phyloP scores from a whole-genome alignment of 768 basidiomycete genomes.

The Phylloporus arenicola region DNA sequence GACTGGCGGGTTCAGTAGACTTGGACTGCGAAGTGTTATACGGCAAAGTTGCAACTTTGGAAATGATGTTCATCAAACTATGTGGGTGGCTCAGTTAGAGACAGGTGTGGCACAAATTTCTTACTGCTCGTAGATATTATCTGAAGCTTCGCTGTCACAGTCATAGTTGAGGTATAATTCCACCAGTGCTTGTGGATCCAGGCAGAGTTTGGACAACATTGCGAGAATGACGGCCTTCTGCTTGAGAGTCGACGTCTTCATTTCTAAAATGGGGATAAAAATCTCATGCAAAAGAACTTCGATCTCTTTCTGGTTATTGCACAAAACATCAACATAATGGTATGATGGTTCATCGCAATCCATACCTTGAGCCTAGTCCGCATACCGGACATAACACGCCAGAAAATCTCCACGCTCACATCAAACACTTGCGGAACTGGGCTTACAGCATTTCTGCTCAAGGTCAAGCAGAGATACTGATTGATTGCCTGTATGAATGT shows the following conservation, averaged over 20 bases:
- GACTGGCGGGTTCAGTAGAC: slow-evolving; percentile 54
- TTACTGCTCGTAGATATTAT: slow-evolving; percentile 96
- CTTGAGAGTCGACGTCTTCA: slow-evolving; percentile 92
- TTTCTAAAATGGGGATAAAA: slow-evolving; percentile 96
- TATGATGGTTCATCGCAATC: not conserved
- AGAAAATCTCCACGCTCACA: slow-evolving; percentile 96
- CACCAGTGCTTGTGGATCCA: slow-evolving; percentile 95
- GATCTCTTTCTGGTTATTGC: slow-evolving; percentile 81
- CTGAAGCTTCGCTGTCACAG: slow-evolving; percentile 89
- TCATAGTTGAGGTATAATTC: slow-evolving; percentile 99
- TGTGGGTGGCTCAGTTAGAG: slow-evolving; percentile 3
- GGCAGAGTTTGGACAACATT: slow-evolving; percentile 82
- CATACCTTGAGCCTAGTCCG: slow-evolving; percentile 90
- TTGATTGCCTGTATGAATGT: slow-evolving; percentile 91
- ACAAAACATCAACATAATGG: slow-evolving; percentile 6
- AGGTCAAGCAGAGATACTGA: slow-evolving; percentile 88
- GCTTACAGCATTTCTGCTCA: slow-evolving; percentile 94
- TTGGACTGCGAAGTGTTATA: slow-evolving; percentile 45
- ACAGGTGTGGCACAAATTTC: slow-evolving; percentile 20
- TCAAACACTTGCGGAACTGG: slow-evolving; percentile 97
- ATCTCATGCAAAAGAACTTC: slow-evolving; percentile 98
- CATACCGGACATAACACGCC: slow-evolving; percentile 91
- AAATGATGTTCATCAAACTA: slow-evolving; percentile 92
- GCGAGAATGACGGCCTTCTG: slow-evolving; percentile 91
- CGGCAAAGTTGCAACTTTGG: slow-evolving; percentile 74